Base-by-base conservation (phyloP, 345 rosid species). In the Murraya koenigii region DNA sequence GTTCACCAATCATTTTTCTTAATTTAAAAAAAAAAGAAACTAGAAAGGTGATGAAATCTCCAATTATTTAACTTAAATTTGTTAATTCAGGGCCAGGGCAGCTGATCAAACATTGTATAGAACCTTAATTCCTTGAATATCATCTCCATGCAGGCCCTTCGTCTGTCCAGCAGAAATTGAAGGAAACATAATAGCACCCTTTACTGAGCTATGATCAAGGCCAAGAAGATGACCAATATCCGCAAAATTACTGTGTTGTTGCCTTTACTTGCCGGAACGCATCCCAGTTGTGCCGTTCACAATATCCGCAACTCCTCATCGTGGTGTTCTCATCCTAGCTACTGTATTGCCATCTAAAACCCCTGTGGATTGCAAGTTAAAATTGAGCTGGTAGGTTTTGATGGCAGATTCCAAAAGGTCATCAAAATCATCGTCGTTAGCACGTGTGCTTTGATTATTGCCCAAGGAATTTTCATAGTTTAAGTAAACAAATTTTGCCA, bases 151-250 rank as follows among this genome's bases (percentile, higher is more conserved):
- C 77, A 81, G 63, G 25, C 80, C 84, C 78, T 83, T 81, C 22
- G 39, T 68, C 0, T 13, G 25, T 35, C 91, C 85, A 0, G 10
- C 0, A 23, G 32, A 1, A 14, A 86, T 20, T 0, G 30, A 0
- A 7, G 87, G 38, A 38, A 5, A 85, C 92, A 82, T 87, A 63
- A 67, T 88, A 15, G 90, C 85, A 0, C 2, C 69, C 11, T 49
- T 15, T 3, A 68, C 80, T 4, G 69, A 30, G 26, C 87, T 83
- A 69, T 88, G 89, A 0, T 9, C 72, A 1, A 85, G 81, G 19
- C 87, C 89, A 6, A 86, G 85, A 25, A 80, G 78, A 74, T 86
- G 91, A 0, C 87, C 88, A 1, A 85, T 39, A n/a, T n/a, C n/a
- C n/a, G n/a, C 66, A n/a, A 38, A 28, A 7, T 14, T 54, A 32